These are phyloP conservation scores for Graphilbum ipis-grandicollis DNA, from an alignment of 2,329 filamentous ascomycete genomes.

Conservation along the genomic window DNA sequence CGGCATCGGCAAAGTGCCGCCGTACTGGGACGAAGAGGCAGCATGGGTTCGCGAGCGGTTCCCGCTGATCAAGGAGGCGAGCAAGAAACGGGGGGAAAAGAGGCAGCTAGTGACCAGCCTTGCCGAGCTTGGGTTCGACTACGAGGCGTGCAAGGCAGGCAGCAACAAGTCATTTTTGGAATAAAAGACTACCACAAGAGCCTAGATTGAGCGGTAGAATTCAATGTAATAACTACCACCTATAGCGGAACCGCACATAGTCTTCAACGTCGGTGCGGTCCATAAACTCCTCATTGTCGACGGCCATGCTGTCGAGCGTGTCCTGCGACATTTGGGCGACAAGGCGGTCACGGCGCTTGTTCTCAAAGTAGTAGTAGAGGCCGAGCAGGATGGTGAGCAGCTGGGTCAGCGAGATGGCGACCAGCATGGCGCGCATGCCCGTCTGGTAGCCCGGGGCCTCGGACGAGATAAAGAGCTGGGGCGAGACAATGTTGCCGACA, in stretches of 20 bases:
- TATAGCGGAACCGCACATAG: not conserved
- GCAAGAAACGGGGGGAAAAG: conserved; percentile 17
- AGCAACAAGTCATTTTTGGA: too few species aligned
- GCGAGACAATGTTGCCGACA: conserved; percentile 41
- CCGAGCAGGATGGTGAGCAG: not conserved
- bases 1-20: conserved; percentile 19
- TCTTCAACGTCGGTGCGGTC: not conserved
- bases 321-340: not conserved
- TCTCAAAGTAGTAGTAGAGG: not conserved
- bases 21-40: conserved; percentile 22
- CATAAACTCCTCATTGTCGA: not conserved
- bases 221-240: too few species aligned
- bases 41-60: conserved; percentile 22
- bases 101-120: conserved; percentile 17
- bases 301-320: not conserved
- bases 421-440: not conserved
- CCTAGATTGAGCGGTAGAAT: too few species aligned
- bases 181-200: too few species aligned
- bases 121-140: conserved; percentile 22
- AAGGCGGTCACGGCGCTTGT: not conserved
- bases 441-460: conserved; percentile 23
- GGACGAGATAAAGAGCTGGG: conserved; percentile 40
- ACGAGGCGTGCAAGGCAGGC: conserved; percentile 14
- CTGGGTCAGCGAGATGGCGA: not conserved
- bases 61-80: conserved; percentile 22